These are phyloP conservation scores for Aureobasidium sp. DNA, from an alignment of 2,329 filamentous ascomycete species.

Conservation along the genomic window DNA sequence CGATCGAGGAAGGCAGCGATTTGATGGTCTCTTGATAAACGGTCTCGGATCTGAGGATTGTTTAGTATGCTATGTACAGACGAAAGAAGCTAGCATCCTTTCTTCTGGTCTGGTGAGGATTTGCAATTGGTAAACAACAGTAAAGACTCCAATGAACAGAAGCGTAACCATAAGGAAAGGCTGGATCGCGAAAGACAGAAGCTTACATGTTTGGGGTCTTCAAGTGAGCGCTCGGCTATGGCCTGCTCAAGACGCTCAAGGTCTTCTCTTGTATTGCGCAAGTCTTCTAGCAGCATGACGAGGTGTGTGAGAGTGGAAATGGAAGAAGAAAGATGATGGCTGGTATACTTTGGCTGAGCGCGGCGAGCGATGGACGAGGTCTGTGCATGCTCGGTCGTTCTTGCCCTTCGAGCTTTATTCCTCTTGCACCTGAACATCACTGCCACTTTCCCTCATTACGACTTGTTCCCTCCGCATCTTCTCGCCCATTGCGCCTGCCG, in stretches of 20 bases:
- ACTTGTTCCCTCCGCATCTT: not conserved
- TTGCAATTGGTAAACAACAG: conserved; percentile 44
- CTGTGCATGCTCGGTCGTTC: conserved; percentile 6
- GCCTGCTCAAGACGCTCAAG: conserved; percentile 92
- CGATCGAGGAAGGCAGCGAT: conserved; percentile 78
- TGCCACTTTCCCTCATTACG: not conserved
- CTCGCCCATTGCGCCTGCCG: not conserved
- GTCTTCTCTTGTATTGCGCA: conserved; percentile 92
- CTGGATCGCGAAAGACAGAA: not conserved
- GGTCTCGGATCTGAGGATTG: conserved; percentile 66
- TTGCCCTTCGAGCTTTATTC: conserved; percentile 13
- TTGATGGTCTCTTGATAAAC: conserved; percentile 86
- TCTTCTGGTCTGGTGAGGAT: not conserved
- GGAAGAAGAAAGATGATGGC: conserved; percentile 3
- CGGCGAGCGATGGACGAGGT: conserved; percentile 10
- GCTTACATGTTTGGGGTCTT: conserved; percentile 68
- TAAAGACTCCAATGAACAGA: not conserved
- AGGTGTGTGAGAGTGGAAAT: not conserved
- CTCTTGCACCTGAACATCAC: not conserved
- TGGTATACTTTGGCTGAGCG: not conserved
- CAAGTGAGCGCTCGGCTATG: conserved; percentile 77
- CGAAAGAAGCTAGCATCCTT: not conserved
- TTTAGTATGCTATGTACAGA: not conserved
- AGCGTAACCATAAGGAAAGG: not conserved
- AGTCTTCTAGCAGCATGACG: conserved; percentile 78